Evolutionary conservation across 2,329 filamentous ascomycete species (phyloP).

Genomic region (Ascochyta lentis): DNA sequence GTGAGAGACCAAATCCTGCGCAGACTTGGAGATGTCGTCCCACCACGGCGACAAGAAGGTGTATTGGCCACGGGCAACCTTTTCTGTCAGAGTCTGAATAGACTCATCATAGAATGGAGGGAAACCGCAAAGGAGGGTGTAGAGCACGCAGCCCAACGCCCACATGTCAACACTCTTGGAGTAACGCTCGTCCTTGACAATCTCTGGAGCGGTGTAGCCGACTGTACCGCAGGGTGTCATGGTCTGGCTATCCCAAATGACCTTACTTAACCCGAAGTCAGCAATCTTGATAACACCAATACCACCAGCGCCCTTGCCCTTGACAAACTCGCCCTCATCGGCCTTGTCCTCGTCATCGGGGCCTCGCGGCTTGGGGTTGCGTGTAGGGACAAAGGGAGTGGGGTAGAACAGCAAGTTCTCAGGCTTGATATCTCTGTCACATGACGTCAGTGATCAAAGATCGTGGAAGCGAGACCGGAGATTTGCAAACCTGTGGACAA

Average conservation of each 20-base stretch:
- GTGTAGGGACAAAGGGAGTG: conserved; percentile 79
- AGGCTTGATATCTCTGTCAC: conserved; percentile 88
- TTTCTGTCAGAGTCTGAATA: conserved; percentile 95
- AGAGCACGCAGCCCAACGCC: conserved; percentile 95
- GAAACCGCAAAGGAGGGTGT: conserved; percentile 96
- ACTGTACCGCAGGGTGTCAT: conserved; percentile 99
- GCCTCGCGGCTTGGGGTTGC: conserved; percentile 77
- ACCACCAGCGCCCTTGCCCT: conserved; percentile 81
- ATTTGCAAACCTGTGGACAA: conserved; percentile 86
- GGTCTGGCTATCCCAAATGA: conserved; percentile 97
- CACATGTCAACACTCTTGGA: conserved; percentile 99
- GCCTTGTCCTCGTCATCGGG: conserved; percentile 96
- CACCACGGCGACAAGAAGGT: conserved; percentile 99
- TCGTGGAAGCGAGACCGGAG: conserved; percentile 2
- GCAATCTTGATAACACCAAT: conserved; percentile 97
- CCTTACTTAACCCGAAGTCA: conserved; percentile 96
- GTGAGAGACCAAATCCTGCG: conserved; percentile 92
- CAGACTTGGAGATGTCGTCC: conserved; percentile 96
- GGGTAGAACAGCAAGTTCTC: conserved; percentile 96
- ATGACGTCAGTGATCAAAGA: conserved; percentile 46
- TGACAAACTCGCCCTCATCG: conserved; percentile 92
- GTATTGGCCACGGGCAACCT: conserved; percentile 95
- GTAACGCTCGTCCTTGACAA: conserved; percentile 98
- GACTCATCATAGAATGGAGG: conserved; percentile 99
- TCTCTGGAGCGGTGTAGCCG: conserved; percentile 96